Conservation (phyloP, 129 eudicot genomes). For the Flaveria linearis region DNA sequence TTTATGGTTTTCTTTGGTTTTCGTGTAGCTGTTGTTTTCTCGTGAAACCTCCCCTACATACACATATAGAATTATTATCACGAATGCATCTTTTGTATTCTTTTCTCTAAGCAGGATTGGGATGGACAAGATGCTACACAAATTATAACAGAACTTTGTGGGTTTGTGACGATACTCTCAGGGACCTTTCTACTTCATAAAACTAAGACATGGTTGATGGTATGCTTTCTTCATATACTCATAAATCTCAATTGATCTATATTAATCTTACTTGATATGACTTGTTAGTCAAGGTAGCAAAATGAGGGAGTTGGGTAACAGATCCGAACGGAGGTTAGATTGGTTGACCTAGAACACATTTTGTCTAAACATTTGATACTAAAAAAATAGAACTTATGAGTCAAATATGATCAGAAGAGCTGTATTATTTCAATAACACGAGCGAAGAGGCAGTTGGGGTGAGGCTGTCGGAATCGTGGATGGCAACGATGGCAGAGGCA, state of each 20-base stretch:
- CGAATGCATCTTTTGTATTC: not conserved
- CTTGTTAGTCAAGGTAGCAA: not conserved
- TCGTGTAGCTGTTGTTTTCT: too few species aligned
- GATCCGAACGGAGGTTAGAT: not conserved
- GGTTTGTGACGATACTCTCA: conserved; percentile 91
- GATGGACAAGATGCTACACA: conserved; percentile 89
- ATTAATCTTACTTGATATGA: not conserved
- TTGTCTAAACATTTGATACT: not conserved
- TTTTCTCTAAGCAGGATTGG: conserved; percentile 68
- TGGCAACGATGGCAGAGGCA: too few species aligned
- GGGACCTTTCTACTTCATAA: conserved; percentile 97
- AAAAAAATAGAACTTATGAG: too few species aligned
- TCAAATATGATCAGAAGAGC: too few species aligned
- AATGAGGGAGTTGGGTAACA: not conserved
- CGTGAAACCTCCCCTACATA: not conserved
- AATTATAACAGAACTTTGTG: conserved; percentile 92
- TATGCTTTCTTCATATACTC: conserved; percentile 29
- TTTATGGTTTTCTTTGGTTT: too few species aligned
- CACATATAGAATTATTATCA: not conserved
- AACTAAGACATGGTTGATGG: conserved; percentile 92
- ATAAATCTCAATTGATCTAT: not conserved
- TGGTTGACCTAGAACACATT: not conserved
- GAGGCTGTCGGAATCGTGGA: too few species aligned
- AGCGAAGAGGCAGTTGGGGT: too few species aligned
- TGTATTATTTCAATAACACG: not conserved